phyloP scores from a whole-genome alignment of 2,329 filamentous ascomycete genomes.

The Aspergillus fischeri region DNA sequence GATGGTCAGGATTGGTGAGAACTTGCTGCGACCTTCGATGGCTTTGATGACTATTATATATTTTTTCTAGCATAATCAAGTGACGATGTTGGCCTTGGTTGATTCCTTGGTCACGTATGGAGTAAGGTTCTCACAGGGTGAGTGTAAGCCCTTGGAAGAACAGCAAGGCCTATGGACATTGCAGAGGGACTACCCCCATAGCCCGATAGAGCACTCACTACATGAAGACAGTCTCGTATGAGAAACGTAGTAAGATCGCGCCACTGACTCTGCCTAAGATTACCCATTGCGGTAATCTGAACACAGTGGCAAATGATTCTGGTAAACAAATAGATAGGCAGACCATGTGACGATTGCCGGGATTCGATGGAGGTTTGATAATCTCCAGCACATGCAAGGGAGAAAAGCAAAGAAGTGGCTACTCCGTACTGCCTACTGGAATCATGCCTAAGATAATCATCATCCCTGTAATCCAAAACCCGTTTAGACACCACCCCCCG shows the following conservation, averaged over 20 bases:
- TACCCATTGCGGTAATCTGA: not conserved
- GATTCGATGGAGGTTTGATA: not conserved
- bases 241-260: not conserved
- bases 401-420: conserved; percentile 3
- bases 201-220: no score
- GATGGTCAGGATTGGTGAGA: no score
- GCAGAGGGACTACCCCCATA: no score
- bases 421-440: not conserved
- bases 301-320: not conserved
- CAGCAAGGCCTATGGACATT: not conserved
- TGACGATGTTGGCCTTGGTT: not conserved
- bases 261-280: not conserved
- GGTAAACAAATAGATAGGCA: not conserved
- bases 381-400: conserved; percentile 18
- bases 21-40: no score
- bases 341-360: not conserved
- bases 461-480: not conserved
- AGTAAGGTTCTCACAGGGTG: not conserved
- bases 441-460: not conserved
- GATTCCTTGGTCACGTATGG: not conserved
- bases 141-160: not conserved
- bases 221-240: not conserved
- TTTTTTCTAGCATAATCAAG: not conserved
- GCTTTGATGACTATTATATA: not conserved
- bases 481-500: conserved; percentile 4